Evolutionary conservation across 2,329 filamentous ascomycete genomes (phyloP).

Genomic region (Trichoderma endophyticum): DNA sequence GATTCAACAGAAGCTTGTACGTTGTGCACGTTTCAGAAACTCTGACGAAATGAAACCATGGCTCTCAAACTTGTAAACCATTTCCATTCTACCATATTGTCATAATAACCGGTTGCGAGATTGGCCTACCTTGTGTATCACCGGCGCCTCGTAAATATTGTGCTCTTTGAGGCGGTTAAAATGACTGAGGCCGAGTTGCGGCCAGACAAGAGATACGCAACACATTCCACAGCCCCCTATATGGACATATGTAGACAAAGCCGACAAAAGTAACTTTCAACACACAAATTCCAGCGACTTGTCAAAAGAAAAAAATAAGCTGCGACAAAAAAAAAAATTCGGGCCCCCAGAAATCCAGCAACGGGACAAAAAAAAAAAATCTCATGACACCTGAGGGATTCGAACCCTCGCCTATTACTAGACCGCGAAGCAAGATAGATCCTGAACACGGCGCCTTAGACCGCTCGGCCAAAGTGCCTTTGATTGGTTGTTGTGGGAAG

Average conservation of each 20-base stretch:
- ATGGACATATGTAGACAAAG: not conserved
- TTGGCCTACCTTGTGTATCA: not conserved
- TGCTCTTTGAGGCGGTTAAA: not conserved
- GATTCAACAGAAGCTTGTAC: not conserved
- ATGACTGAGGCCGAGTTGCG: not conserved
- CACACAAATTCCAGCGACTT: not conserved
- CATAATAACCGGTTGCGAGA: rapidly evolving
- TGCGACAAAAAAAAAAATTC: not conserved
- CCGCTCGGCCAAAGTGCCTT: slow-evolving; percentile 30
- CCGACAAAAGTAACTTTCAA: not conserved
- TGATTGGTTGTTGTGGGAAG: not conserved
- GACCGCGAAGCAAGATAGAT: slow-evolving; percentile 24
- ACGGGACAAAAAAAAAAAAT: not conserved
- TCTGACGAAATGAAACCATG: not conserved
- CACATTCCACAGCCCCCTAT: not conserved
- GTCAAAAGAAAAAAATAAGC: not conserved
- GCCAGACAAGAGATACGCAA: rapidly evolving
- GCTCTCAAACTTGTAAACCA: not conserved
- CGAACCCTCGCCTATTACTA: slow-evolving; percentile 33
- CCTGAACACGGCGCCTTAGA: slow-evolving; percentile 27
- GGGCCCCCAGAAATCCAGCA: no score
- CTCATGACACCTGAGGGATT: slow-evolving; percentile 32
- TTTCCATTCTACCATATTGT: not conserved
- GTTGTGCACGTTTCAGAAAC: not conserved
- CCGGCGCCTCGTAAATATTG: not conserved